phyloP scores from a whole-genome alignment of 2,329 filamentous ascomycete species.

The Chrysoporthe cubensis region DNA sequence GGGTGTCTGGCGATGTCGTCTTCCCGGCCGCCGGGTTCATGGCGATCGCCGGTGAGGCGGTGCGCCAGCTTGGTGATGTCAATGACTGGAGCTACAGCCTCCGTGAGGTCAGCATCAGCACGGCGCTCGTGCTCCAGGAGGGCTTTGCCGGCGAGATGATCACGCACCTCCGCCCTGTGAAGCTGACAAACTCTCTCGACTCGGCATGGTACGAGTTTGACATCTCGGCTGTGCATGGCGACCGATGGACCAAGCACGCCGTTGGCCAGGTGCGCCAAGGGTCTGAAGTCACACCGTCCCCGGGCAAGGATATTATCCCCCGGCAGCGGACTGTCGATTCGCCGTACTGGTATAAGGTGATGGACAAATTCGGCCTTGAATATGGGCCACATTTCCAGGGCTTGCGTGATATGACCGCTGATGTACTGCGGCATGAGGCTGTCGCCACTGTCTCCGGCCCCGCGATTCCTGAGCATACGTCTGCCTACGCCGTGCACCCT shows the following conservation, averaged over 20 bases:
- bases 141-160: slow-evolving; percentile 33
- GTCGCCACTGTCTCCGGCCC: neutral
- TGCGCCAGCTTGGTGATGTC: slow-evolving; percentile 27
- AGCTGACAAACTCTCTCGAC: slow-evolving; percentile 32
- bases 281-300: neutral
- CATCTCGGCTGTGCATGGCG: slow-evolving; percentile 34
- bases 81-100: slow-evolving; percentile 19
- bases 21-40: slow-evolving; percentile 25
- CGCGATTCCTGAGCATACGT: neutral
- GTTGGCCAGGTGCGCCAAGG: slow-evolving; percentile 31
- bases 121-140: slow-evolving; percentile 33
- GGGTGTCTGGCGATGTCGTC: slow-evolving; percentile 32
- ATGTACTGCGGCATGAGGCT: neutral
- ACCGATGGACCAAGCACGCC: slow-evolving; percentile 37
- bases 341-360: neutral
- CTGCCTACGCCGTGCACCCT: neutral
- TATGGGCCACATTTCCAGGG: slow-evolving; percentile 1
- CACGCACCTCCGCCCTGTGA: slow-evolving; percentile 31
- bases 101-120: slow-evolving; percentile 32
- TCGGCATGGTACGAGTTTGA: slow-evolving; percentile 36
- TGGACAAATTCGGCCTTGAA: neutral
- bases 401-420: neutral
- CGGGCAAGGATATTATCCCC: neutral
- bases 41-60: slow-evolving; percentile 30
- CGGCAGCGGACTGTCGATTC: neutral